Evolutionary conservation across 2,329 filamentous ascomycete genomes (phyloP).

Genomic region (Davidsoniella virescens): DNA sequence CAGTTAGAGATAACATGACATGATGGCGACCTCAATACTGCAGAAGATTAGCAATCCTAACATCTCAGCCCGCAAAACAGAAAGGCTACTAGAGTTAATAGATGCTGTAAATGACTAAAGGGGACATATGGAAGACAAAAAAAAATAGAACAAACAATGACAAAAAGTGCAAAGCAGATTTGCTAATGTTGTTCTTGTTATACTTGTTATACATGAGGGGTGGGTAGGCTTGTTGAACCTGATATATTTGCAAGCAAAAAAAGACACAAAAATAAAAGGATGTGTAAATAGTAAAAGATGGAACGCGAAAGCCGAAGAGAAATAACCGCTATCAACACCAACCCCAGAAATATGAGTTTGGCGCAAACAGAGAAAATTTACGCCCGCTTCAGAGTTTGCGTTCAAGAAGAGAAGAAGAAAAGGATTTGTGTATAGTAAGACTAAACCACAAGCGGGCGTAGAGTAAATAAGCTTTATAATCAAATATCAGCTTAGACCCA

Average conservation of each 20-base stretch:
- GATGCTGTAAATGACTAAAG: too few species aligned
- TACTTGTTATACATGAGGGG: not conserved
- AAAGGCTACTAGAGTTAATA: too few species aligned
- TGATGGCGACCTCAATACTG: not conserved
- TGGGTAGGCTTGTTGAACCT: not conserved
- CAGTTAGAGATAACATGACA: too few species aligned
- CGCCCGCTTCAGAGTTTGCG: too few species aligned
- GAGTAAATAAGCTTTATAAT: too few species aligned
- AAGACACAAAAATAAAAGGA: conserved; percentile 1
- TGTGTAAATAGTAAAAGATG: not conserved
- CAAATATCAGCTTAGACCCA: not conserved
- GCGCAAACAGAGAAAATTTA: too few species aligned
- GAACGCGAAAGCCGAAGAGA: not conserved
- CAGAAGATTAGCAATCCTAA: too few species aligned
- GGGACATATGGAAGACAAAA: not conserved
- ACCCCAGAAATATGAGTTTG: too few species aligned
- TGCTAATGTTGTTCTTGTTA: not conserved
- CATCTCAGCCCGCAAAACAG: too few species aligned
- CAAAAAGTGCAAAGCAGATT: not conserved
- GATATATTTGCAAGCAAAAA: not conserved
- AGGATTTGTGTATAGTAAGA: too few species aligned
- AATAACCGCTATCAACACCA: not conserved
- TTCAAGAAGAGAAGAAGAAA: not conserved
- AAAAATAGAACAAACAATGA: not conserved
- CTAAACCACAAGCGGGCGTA: not conserved